Evolutionary conservation across 2,329 filamentous ascomycete genomes (phyloP), one percentile per base, ranked within the genome.

Genomic region (Penicillium verrucosum): DNA sequence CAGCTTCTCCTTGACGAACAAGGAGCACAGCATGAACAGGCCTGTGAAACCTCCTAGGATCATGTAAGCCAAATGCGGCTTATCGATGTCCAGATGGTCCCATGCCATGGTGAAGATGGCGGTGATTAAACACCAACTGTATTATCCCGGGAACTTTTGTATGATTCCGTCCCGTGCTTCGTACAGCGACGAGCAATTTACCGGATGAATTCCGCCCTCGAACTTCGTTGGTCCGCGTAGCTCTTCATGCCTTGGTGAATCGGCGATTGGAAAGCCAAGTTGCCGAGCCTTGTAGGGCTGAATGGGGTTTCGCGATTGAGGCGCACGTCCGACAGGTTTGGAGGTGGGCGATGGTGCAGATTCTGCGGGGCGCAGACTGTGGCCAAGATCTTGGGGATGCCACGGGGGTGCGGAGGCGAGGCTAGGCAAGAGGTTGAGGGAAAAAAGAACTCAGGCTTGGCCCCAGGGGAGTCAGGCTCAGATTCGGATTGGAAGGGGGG

Each of bases 31-130:
- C 94, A 99, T 99, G 80, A 99, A 99, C 68, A 99, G 81, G 59
- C 89, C 92, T 65, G 94, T 99, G 80, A 99, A 99, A 74, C 93
- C 94, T 69, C 94, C 94, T 55, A 99, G 81, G 77, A 99, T 97
- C 77, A 97, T 91, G 77, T 99, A 99, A 64, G 96, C 94, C 90
- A 97, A 77, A 81, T 99, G 94, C 69, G 94, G 90, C 81, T 88
- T 89, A 77, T 95, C 97, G 79, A 97, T 87, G 51, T 77, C 75
- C 58, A 81, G 66, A 56, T 81, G 79, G 53, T 80, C 73, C 79
- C 79, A 81, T 57, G 73, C 78, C 79, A 81, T 81, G 46, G 57
- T 73, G 64, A 51, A 41, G 42, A n/a, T 34, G 16, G 37, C 54
- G 45, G 38, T 23, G 42, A 53, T 46, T 34, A 41, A 21, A 29